Base-by-base conservation (phyloP, 257 asterid species). In the Misopates orontium region DNA sequence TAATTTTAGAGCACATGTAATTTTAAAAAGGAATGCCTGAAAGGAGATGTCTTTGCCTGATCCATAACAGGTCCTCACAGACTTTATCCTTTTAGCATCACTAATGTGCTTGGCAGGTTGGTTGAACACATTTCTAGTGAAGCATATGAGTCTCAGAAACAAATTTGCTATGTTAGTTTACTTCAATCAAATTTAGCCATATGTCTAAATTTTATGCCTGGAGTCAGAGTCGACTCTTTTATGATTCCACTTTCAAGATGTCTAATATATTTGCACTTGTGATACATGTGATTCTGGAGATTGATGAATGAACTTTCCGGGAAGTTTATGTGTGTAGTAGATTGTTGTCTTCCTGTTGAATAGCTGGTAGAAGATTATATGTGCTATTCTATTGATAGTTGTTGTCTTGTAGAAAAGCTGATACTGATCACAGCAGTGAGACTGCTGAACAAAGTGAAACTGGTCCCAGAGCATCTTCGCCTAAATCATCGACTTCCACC, bases 401-500 rank as follows among this genome's bases (percentile, higher is more conserved):
- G 59, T 82, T 70, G 79, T 71, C 42, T 68, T 83, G 72, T 69
- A 93, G 99, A 81, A 80, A 84, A 69, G 69, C 73, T 68, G 90
- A 83, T 71, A 53, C 50, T 32, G 78, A 82, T 77, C 72, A 75
- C 58, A n/a, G 56, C 55, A 53, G 60, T 47, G 84, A 59, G 82
- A 71, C 76, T 39, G 72, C 70, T 67, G 85, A 68, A 50, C 80
- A 81, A 74, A 70, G 77, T 75, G 83, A 69, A 66, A 68, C 70
- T 69, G 47, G 74, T 74, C 62, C 49, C 36, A 74, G 61, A 84
- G 73, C 80, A 66, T 41, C 82, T 62, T 75, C 97, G 53, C 89
- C 92, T 32, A 80, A 75, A 70, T 68, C 63, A 50, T 62, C 93
- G 54, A 62, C 83, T 68, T 62, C 83, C 4, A 58, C 73, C 12